Base-by-base conservation (phyloP, 192 early-diverging fungal species). In the Radiomyces spectabilis region DNA sequence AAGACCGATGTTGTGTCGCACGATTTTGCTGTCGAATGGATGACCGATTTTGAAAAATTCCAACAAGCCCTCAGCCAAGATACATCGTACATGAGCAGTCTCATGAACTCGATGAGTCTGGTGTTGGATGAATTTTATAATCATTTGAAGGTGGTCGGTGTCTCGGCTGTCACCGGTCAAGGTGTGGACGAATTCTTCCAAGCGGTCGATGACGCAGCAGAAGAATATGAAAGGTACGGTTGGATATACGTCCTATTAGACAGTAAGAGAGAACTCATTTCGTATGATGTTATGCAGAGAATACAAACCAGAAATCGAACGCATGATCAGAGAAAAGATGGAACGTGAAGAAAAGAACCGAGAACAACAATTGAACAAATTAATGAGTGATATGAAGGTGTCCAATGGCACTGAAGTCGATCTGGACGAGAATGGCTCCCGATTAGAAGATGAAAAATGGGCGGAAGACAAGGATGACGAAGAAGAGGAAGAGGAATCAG, bases 61-160 rank as follows among this genome's bases (percentile, higher is more conserved):
- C 95, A 98, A 71, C 76, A 77, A 55, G 93, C 95, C 3, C 66
- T 94, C 61, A 63, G 74, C 48, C 80, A 90, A 38, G 93, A 96
- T 46, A 81, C 81, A 22, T 74, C 78, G 9, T 98, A 94, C 69
- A 96, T 96, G 95, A 85, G 81, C 61, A 86, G 81, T 58, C 66
- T 98, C 41, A 91, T 96, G 76, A 86, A 86, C 68, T 89, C 86
- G 4, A 98, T 98, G 95, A 91, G 89, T 46, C 65, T 98, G 49
- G 94, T 96, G 2, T 70, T 98, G 51, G 95, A 98, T 61, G 95
- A 98, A 77, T 98, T 98, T 63, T 98, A 98, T 68, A 74, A 74
- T 43, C 78, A 85, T 52, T 53, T 93, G 37, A 79, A 86, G 65
- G 84, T 88, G 6, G 88, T 84, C 0, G 91, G 92, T 26, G 94